Base-by-base conservation (phyloP, 2,329 filamentous ascomycete species). In the Madurella mycetomatis region DNA sequence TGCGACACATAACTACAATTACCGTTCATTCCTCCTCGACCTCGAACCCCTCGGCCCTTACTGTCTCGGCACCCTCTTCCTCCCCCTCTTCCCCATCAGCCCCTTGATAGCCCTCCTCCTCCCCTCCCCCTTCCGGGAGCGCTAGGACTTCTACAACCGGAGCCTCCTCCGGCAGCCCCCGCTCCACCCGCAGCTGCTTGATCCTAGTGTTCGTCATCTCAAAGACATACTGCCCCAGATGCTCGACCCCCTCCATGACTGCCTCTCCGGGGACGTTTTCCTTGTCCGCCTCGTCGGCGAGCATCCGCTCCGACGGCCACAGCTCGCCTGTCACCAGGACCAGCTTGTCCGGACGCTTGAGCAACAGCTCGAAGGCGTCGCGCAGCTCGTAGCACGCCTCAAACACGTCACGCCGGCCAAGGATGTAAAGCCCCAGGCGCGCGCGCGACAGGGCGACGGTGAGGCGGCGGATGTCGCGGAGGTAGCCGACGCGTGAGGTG, bases 391-490 rank as follows among this genome's bases (percentile, higher is more conserved):
- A 87, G 69, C 90, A 95, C 1, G 86, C 81, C 70, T 95, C 91
- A 64, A 97, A 99, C 2, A 97, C 85, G 56, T 87, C 84, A 37
- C 90, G 84, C 31, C 94, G 87, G 41, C 94, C 94, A 11, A 99
- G 82, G 52, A 99, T 85, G 70, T 97, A 99, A 3, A 99, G 77
- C 7, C 94, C 94, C 1, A 99, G 79, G 3, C 94, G 84, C 18
- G 94, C 92, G 56, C 95, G 89, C 2, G 92, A 97, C 4, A 99
- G 81, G 0, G 92, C 94, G 45, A 99, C 94, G 0, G 94, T 99
- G 56, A 99, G 82, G 54, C 94, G 89, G 44, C 94, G 88, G 58
- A 97, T 85, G 67, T 97, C 92, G 59, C 95, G 87, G 9, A 99
- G 81, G 69, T 97, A 99, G 49, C 94, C 94, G 9, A 95, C 90